Evolutionary conservation across 257 asterid genomes (phyloP).

Genomic region (Solanum pennellii): DNA sequence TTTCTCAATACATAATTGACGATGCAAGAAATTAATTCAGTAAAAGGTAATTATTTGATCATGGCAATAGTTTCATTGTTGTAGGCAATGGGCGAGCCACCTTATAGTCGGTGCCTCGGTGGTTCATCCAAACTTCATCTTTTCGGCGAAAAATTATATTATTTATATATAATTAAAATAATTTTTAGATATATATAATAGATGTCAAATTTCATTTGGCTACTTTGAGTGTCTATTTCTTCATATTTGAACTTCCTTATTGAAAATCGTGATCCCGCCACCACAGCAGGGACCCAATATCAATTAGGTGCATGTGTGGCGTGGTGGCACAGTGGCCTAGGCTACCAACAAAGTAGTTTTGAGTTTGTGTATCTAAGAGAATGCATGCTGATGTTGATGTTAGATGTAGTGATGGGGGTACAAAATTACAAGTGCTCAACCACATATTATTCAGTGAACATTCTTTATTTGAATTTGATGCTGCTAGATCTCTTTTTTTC

Average conservation of each 20-base stretch:
- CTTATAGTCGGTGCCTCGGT: no score
- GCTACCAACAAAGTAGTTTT: background rate
- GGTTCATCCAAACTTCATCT: rapidly evolving
- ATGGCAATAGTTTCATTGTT: background rate
- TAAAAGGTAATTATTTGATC: background rate
- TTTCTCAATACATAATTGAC: no score
- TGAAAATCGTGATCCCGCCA: rapidly evolving
- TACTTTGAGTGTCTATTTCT: no score
- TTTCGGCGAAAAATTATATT: no score
- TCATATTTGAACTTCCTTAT: rapidly evolving
- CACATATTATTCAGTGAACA: background rate
- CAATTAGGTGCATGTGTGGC: background rate
- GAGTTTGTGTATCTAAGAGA: background rate
- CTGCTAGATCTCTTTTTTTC: background rate
- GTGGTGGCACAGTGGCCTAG: background rate
- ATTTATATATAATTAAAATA: no score
- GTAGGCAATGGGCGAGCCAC: background rate
- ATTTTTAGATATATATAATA: no score
- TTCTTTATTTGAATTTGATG: background rate
- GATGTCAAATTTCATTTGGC: rapidly evolving
- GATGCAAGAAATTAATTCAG: no score
- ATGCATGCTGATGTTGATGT: background rate
- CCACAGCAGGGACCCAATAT: background rate
- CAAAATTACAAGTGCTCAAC: background rate
- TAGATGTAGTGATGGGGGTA: background rate